Base-by-base conservation (phyloP, 495 filamentous ascomycete genomes). In the Tuber umbilicatum region DNA sequence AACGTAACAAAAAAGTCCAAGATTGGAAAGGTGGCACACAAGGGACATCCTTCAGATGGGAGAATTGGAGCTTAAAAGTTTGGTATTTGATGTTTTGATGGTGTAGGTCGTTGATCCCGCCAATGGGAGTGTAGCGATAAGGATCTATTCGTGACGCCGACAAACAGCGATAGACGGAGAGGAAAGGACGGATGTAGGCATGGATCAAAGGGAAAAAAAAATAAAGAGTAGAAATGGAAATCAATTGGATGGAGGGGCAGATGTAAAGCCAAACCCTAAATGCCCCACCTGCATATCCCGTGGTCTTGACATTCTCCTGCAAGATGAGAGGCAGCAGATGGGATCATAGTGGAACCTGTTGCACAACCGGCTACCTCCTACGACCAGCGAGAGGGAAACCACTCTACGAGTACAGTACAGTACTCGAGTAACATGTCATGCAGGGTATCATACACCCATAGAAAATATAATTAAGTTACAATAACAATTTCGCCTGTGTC, bases 11-110 rank as follows among this genome's bases (percentile, higher is more conserved):
- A 35, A 64, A 64, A 19, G 27, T 35, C 55, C 55, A 35, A 16
- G 35, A 17, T 3, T 10, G 31, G 55, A 27, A 64, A 64, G 55
- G 27, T 17, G 55, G 27, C 2, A 14, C 55, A 64, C 55, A 64
- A 19, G 0, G 14, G 55, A 64, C 27, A 35, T 64, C 27, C 55
- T 35, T 35, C 14, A 35, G 55, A 64, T 35, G 27, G 7, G 16
- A 5, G 5, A 17, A 64, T 5, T 35, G 2, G 27, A 35, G 55
- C 55, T 75, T 69, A 74, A 55, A 78, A 68, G 35, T 72, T 67
- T 75, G 43, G 74, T 60, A 76, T 79, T 79, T 79, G 75, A 70
- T 79, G 72, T 78, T 79, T 74, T 47, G 72, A 78, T 79, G 41
- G 60, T 73, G 77, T 79, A 79, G 77, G 70, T 73, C 72, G 60